Conservation (phyloP, 768 basidiomycete genomes). For the Pholiota conissans region DNA sequence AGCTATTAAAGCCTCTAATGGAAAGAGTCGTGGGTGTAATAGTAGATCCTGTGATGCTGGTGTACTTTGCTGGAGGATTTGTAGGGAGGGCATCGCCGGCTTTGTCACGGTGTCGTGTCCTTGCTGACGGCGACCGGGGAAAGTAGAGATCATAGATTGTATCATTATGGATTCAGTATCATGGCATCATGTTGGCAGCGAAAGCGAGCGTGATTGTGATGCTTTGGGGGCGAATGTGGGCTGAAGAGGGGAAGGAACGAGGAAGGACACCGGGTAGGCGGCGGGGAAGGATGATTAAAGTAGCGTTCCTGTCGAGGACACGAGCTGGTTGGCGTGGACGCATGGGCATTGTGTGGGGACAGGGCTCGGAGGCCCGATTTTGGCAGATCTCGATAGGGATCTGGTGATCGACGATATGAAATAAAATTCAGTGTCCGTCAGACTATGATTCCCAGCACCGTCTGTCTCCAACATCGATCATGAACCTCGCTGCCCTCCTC, state of each 20-base stretch:
- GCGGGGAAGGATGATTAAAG: not conserved
- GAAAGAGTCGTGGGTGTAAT: not conserved
- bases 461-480: slow-evolving; percentile 24
- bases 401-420: slow-evolving; percentile 22
- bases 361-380: slow-evolving; percentile 2
- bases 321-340: not conserved
- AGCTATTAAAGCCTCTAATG: not conserved
- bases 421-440: slow-evolving; percentile 15
- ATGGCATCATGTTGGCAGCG: not conserved
- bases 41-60: not conserved
- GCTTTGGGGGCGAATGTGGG: not conserved
- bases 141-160: not conserved
- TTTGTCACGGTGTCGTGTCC: not conserved
- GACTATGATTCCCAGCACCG: slow-evolving; percentile 10
- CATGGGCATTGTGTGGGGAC: not conserved
- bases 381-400: slow-evolving; percentile 20
- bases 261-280: not conserved
- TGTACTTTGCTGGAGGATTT: not conserved
- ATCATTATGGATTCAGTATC: not conserved
- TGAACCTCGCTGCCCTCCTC: slow-evolving; percentile 71
- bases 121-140: not conserved
- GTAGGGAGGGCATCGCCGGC: not conserved
- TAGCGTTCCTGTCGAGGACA: not conserved
- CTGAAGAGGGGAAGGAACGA: not conserved
- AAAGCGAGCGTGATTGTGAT: not conserved